Evolutionary conservation across 192 early-diverging fungal species (phyloP).

Genomic region (Dispira simplex): DNA sequence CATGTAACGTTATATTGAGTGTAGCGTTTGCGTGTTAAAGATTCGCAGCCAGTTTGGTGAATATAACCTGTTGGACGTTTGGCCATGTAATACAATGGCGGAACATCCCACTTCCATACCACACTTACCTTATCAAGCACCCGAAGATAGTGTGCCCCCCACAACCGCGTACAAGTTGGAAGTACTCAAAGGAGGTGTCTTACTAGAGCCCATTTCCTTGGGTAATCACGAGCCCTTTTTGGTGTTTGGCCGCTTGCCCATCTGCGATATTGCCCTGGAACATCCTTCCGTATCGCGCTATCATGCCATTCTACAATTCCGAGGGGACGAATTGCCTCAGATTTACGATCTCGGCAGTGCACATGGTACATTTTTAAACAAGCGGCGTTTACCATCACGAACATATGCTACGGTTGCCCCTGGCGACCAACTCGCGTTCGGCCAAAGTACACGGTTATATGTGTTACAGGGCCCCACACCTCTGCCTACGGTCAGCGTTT

Average conservation of each 20-base stretch:
- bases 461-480: conserved; percentile 33
- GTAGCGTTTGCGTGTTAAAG: too few species aligned
- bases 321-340: conserved; percentile 34
- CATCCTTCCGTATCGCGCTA: conserved; percentile 82
- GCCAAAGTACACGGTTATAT: conserved; percentile 72
- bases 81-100: too few species aligned
- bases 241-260: conserved; percentile 54
- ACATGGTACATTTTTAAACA: conserved; percentile 78
- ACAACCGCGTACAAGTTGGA: conserved; percentile 37
- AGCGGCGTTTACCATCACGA: conserved; percentile 25
- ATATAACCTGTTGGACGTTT: too few species aligned
- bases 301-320: conserved; percentile 80
- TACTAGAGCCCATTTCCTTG: conserved; percentile 36
- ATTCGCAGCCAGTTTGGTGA: too few species aligned
- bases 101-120: too few species aligned
- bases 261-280: conserved; percentile 78
- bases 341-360: conserved; percentile 68
- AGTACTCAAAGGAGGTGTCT: conserved; percentile 58
- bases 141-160: conserved; percentile 13
- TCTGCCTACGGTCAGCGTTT: not conserved
- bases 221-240: conserved; percentile 29
- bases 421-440: conserved; percentile 80
- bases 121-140: too few species aligned
- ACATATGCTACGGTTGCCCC: conserved; percentile 31
- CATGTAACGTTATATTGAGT: too few species aligned